These are phyloP conservation scores for Exidia glandulosa DNA, from an alignment of 768 basidiomycete species.

Conservation along the genomic window DNA sequence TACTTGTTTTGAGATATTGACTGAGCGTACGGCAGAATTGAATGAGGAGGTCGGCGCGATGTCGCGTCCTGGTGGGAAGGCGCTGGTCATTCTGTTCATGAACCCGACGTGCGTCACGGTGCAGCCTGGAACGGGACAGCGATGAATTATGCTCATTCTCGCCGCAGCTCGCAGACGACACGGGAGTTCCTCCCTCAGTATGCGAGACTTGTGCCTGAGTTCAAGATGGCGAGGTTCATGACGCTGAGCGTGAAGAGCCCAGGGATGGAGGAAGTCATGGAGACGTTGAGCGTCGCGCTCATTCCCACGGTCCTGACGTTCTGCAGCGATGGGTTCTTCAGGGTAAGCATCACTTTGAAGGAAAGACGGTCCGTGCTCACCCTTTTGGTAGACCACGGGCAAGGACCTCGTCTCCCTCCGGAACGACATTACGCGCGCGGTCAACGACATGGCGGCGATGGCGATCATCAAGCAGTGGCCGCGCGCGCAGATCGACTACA, in stretches of 20 bases:
- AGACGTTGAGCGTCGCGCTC: neutral
- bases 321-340: neutral
- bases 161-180: neutral
- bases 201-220: neutral
- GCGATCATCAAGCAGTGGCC: neutral
- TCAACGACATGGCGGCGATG: neutral
- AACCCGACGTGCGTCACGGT: neutral
- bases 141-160: neutral
- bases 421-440: neutral
- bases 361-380: neutral
- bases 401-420: neutral
- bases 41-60: neutral
- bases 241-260: neutral
- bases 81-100: neutral
- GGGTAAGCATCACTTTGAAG: neutral
- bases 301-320: neutral
- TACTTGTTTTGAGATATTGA: too few species aligned
- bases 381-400: neutral
- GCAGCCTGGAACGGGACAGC: too few species aligned
- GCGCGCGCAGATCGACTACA: neutral
- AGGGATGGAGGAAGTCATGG: neutral
- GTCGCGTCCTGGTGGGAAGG: neutral
- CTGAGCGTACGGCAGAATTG: too few species aligned
- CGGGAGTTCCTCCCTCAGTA: neutral
- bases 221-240: neutral